Evolutionary conservation across 1,139 yeast species (phyloP).

Genomic region (Suhomyces ambrosiae): DNA sequence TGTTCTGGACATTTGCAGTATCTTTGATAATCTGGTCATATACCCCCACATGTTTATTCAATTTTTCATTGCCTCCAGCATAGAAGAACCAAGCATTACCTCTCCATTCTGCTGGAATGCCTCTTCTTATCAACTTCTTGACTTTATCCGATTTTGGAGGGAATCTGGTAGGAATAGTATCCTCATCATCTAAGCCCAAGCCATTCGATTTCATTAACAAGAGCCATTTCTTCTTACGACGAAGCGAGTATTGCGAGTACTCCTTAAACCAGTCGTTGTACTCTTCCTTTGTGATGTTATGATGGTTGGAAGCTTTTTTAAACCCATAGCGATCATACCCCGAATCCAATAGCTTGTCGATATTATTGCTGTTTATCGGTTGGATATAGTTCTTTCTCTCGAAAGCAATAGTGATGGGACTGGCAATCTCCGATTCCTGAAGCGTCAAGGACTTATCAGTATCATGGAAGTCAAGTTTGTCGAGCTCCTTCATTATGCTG

Average conservation of each 20-base stretch:
- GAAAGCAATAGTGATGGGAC: constrained; percentile 4
- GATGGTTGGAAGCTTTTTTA: constrained; percentile 58
- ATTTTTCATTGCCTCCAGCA: constrained; percentile 83
- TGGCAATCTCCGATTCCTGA: constrained; percentile 1
- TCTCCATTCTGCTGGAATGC: constrained; percentile 96
- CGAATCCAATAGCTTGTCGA: constrained; percentile 24
- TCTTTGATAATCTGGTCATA: constrained; percentile 67
- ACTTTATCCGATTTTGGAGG: constrained; percentile 85
- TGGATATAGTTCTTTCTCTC: constrained; percentile 9
- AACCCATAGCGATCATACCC: constrained; percentile 83
- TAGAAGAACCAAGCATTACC: constrained; percentile 97
- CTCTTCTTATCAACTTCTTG: constrained; percentile 81
- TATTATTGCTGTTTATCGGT: constrained; percentile 7
- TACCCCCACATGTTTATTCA: constrained; percentile 69
- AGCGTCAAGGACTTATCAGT: constrained; percentile 1
- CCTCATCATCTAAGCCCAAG: constrained; percentile 39
- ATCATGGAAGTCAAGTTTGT: constrained; percentile 11
- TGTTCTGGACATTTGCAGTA: constrained; percentile 53
- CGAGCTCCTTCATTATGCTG: constrained; percentile 10
- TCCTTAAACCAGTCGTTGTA: constrained; percentile 75
- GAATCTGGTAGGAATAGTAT: constrained; percentile 51
- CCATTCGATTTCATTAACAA: constrained; percentile 68
- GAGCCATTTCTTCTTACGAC: constrained; percentile 78
- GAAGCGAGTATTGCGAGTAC: constrained; percentile 62
- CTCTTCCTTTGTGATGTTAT: constrained; percentile 49